phyloP scores from a whole-genome alignment of 2,329 filamentous ascomycete species.

The Penicillium aurantiogriseum region DNA sequence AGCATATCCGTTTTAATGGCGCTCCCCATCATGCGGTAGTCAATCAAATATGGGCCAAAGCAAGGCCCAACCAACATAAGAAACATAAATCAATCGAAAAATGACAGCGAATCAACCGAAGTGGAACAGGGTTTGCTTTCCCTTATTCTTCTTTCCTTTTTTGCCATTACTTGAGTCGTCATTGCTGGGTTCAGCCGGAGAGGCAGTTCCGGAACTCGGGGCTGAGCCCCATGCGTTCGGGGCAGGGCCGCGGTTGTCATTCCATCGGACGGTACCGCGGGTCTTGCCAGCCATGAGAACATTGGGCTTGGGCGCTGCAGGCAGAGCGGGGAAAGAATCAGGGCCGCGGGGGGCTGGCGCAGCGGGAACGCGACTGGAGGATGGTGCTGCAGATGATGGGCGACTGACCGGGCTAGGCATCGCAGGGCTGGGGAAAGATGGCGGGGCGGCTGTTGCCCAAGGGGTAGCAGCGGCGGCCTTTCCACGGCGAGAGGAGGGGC shows the following conservation, averaged over 20 bases:
- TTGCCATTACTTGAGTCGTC: constrained; percentile 30
- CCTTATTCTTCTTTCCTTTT: constrained; percentile 42
- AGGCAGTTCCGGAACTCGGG: constrained; percentile 24
- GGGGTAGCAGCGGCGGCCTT: constrained; percentile 25
- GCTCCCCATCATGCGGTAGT: neutral
- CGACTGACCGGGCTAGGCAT: constrained; percentile 27
- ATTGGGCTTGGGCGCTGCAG: constrained; percentile 69
- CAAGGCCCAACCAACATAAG: neutral
- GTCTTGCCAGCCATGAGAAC: constrained; percentile 52
- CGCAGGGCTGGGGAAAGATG: constrained; percentile 23
- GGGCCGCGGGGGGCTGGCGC: constrained; percentile 22
- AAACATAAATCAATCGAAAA: constrained; percentile 33
- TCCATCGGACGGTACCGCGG: constrained; percentile 48
- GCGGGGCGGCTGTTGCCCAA: constrained; percentile 25
- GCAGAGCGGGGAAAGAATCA: constrained; percentile 80
- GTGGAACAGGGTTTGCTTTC: constrained; percentile 43
- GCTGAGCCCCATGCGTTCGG: constrained; percentile 41
- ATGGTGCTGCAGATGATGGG: constrained; percentile 28
- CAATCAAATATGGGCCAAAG: neutral
- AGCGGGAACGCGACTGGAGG: constrained; percentile 26
- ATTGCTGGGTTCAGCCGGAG: constrained; percentile 20
- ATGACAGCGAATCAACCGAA: constrained; percentile 38
- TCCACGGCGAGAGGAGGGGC: constrained; percentile 22
- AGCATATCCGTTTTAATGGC: neutral
- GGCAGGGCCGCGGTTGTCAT: constrained; percentile 36